Evolutionary conservation across 2,329 filamentous ascomycete species (phyloP).

Genomic region (Hypoxylon sp.): DNA sequence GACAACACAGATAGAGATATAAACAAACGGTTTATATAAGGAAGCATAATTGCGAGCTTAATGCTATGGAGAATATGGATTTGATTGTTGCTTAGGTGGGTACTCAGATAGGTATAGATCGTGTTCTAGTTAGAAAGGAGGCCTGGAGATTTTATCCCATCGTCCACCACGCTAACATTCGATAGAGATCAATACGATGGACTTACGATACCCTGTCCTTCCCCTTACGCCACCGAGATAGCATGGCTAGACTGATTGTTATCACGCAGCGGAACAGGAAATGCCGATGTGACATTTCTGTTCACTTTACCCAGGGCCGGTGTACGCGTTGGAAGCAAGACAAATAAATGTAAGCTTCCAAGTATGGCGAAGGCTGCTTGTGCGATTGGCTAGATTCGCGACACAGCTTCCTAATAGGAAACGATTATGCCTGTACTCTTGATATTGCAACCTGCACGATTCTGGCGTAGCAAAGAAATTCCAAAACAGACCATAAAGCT

Average conservation of each 20-base stretch:
- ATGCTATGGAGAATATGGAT: no score
- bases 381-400: no score
- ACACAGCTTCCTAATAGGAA: background rate
- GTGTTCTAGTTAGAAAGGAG: background rate
- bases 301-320: constrained; percentile 28
- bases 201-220: constrained; percentile 8
- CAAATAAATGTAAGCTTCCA: constrained; percentile 1
- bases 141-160: background rate
- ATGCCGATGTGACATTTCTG: constrained; percentile 20
- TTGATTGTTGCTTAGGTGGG: background rate
- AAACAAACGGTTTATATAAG: no score
- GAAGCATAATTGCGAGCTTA: no score
- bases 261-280: constrained; percentile 12
- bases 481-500: no score
- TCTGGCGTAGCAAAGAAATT: no score
- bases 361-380: background rate
- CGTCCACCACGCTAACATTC: background rate
- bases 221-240: constrained; percentile 5
- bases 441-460: no score
- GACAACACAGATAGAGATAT: no score
- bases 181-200: constrained; percentile 11
- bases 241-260: background rate
- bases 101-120: no score
- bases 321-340: constrained; percentile 5
- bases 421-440: no score